Evolutionary conservation across 805 yeast genomes (phyloP).

Genomic region (Candida schatavii): DNA sequence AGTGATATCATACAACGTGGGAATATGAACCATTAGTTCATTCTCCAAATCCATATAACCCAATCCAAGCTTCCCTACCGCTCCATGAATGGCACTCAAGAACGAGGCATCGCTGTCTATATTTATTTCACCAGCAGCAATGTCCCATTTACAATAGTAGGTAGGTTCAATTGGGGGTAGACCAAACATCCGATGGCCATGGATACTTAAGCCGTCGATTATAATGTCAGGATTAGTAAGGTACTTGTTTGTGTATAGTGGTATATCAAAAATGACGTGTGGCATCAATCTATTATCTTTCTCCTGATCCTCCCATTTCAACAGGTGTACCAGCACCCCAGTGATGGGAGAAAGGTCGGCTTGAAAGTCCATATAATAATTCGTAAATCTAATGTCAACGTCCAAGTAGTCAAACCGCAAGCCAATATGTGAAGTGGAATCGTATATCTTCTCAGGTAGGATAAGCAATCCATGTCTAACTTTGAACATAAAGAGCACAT

Average conservation of each 20-base stretch:
- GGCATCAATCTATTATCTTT: slow-evolving; percentile 13
- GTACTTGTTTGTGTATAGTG: slow-evolving; percentile 18
- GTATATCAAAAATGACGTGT: slow-evolving; percentile 20
- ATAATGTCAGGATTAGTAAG: slow-evolving; percentile 39
- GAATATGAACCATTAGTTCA: slow-evolving; percentile 55
- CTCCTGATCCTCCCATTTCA: slow-evolving; percentile 17
- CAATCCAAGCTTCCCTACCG: slow-evolving; percentile 50
- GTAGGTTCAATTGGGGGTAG: slow-evolving; percentile 87
- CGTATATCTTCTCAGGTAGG: slow-evolving; percentile 72
- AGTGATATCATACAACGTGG: slow-evolving; percentile 65
- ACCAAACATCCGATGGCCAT: slow-evolving; percentile 93
- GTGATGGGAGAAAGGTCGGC: slow-evolving; percentile 62
- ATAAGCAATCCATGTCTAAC: slow-evolving; percentile 69
- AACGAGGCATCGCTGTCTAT: slow-evolving; percentile 51
- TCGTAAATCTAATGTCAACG: slow-evolving; percentile 81
- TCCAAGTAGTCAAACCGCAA: slow-evolving; percentile 63
- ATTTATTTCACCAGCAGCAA: slow-evolving; percentile 58
- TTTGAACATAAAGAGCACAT: slow-evolving; percentile 68
- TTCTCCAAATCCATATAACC: slow-evolving; percentile 78
- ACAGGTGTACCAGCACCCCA: slow-evolving; percentile 30
- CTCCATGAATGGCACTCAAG: slow-evolving; percentile 39
- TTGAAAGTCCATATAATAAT: slow-evolving; percentile 91
- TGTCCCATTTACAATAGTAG: slow-evolving; percentile 87
- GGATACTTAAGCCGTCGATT: slow-evolving; percentile 61
- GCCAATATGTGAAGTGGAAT: slow-evolving; percentile 57